Evolutionary conservation across 2,329 filamentous ascomycete genomes (phyloP), one percentile per base, ranked within the genome.

Genomic region (Phyllosticta citribraziliensis): DNA sequence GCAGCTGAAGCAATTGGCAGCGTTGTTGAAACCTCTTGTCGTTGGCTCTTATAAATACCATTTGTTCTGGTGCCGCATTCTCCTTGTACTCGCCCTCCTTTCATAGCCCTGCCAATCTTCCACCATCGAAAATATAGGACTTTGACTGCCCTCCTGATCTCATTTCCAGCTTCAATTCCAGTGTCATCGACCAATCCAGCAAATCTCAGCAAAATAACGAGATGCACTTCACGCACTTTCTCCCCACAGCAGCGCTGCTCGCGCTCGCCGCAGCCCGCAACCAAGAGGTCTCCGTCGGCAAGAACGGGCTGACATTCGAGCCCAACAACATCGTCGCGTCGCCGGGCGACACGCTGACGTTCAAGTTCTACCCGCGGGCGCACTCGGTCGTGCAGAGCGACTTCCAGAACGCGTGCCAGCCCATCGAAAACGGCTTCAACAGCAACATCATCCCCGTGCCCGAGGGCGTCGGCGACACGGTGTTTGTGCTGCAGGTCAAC

Each of bases 331-430:
- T 72, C 63, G 67, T 65, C 20, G 73, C 73, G 11, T 69, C 67
- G 20, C 63, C 71, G 62, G 73, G 73, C 50, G 73, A 75, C 62
- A 73, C 67, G 30, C 69, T 75, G 55, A 70, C 65, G 20, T 75
- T 74, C 70, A 64, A 67, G 56, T 75, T 75, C 68, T 74, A 70
- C 69, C 70, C 72, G 57, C 70, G 70, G 66, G 72, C 72, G 66
- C 73, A 75, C 67, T 73, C 70, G 51, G 70, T 75, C 60, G 73
- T 70, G 22, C 71, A 74, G 63, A 67, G 68, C 27, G 64, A 70
- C 52, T 74, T 74, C 61, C 69, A 61, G 56, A 62, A 63, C 8
- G 72, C 73, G 51, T 75, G 73, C 65, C 57, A 68, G 58, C 73
- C 73, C 11, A 57, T 68, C 63, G 58, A 64, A 55, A 65, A 65